These are phyloP conservation scores for Botrytis fabae DNA, from an alignment of 2,329 filamentous ascomycete species.

Conservation along the genomic window DNA sequence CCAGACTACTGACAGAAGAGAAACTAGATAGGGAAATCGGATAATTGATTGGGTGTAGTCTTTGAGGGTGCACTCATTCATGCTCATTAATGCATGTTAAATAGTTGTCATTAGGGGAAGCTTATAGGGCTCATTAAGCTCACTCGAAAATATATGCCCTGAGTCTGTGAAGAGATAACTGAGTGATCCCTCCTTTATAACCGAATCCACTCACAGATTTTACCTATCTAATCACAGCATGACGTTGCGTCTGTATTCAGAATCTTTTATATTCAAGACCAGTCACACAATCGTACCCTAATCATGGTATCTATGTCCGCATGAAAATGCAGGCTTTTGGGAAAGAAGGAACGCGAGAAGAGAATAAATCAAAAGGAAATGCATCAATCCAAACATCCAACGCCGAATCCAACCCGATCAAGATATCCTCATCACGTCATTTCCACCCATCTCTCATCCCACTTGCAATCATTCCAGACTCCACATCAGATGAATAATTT, in stretches of 20 bases:
- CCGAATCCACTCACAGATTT: background rate
- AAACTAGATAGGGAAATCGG: background rate
- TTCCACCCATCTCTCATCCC: background rate
- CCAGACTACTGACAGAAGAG: background rate
- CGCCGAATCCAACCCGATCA: background rate
- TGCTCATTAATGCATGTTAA: too few relatives aligned
- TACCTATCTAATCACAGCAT: background rate
- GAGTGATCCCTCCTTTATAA: background rate
- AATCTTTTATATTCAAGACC: background rate
- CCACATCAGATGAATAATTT: slow-evolving; percentile 41
- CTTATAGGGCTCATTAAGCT: background rate
- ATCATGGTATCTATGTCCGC: slow-evolving; percentile 8
- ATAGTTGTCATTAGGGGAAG: too few relatives aligned
- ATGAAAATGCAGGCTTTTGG: background rate
- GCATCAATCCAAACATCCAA: background rate
- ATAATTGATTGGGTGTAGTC: too few relatives aligned
- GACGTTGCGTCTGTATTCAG: background rate
- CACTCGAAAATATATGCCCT: background rate
- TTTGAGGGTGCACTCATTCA: background rate
- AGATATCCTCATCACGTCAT: background rate
- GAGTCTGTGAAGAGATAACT: background rate
- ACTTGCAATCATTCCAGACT: background rate
- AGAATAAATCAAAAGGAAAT: background rate
- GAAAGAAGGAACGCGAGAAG: background rate
- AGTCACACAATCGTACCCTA: background rate